Percentiles rank a stretch among this genome's conserved stretches.
Conservation (phyloP, 768 basidiomycete species). For the Galerina marginata region DNA sequence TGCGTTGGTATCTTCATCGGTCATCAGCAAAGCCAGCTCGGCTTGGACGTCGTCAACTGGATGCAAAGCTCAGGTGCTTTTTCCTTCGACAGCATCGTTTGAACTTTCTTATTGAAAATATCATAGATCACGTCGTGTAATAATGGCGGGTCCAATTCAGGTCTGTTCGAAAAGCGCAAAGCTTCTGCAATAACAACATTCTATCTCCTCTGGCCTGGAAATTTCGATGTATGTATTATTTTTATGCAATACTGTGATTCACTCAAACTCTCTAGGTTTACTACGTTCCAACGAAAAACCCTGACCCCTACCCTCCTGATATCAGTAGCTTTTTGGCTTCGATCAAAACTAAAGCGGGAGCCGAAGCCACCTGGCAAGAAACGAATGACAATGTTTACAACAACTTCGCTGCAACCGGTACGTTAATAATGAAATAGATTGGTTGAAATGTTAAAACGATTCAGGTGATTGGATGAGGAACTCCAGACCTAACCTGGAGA, state of each 20-base stretch:
- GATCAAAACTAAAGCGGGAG: constrained; percentile 43
- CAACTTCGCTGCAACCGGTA: constrained; percentile 53
- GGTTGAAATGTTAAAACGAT: background rate
- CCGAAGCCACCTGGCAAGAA: constrained; percentile 46
- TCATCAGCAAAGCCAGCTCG: constrained; percentile 46
- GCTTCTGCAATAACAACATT: constrained; percentile 62
- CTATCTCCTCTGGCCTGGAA: constrained; percentile 57
- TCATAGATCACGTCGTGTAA: constrained; percentile 58
- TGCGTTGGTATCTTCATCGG: constrained; percentile 49
- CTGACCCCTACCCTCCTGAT: constrained; percentile 55
- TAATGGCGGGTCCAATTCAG: constrained; percentile 46
- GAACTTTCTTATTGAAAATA: background rate
- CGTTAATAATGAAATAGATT: background rate
- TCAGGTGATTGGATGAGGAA: constrained; percentile 65
- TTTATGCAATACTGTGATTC: background rate
- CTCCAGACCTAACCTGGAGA: constrained; percentile 54
- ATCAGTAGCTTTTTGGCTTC: constrained; percentile 36
- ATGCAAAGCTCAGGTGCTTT: constrained; percentile 52
- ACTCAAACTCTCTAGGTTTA: constrained; percentile 34
- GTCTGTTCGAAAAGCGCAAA: constrained; percentile 63
- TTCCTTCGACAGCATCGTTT: background rate
- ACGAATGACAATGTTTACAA: constrained; percentile 45
- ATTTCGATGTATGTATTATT: constrained; percentile 49
- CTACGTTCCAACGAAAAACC: constrained; percentile 48
- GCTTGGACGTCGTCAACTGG: constrained; percentile 49